A percentile compares a stretch with the other conserved stretches of the same genome.
These are phyloP conservation scores for Xylaria venustula DNA, from an alignment of 495 filamentous ascomycete genomes.

Conservation along the genomic window DNA sequence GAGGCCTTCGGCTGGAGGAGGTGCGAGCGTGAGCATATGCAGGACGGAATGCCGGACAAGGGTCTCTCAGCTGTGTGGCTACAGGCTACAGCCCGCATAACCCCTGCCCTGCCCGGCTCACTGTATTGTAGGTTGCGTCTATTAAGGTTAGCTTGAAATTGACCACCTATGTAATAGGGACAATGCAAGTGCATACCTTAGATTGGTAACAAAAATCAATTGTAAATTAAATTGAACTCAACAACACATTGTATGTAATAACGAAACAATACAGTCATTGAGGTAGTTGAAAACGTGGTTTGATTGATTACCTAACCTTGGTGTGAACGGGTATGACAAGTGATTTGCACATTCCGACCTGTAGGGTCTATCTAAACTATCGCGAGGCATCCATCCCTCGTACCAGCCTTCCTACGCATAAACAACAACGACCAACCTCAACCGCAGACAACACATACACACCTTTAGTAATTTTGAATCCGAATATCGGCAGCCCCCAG, in stretches of 20 bases:
- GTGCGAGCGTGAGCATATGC: background rate
- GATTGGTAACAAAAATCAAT: background rate
- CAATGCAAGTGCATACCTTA: too few species aligned
- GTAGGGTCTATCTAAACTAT: background rate
- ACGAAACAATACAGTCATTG: too few species aligned
- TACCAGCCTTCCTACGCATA: background rate
- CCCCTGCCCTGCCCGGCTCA: too few species aligned
- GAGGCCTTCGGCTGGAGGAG: background rate
- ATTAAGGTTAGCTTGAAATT: too few species aligned
- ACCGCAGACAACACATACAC: slow-evolving; percentile 8
- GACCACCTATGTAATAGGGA: too few species aligned
- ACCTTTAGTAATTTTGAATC: slow-evolving; percentile 24
- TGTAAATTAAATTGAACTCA: background rate
- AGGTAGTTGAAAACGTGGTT: background rate
- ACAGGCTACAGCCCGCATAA: too few species aligned
- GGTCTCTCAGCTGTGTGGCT: too few species aligned
- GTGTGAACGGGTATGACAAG: slow-evolving; percentile 3
- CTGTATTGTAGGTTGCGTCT: too few species aligned
- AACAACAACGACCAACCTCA: slow-evolving; percentile 10
- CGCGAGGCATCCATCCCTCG: background rate
- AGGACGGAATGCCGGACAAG: background rate
- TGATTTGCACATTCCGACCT: background rate
- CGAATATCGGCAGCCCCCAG: slow-evolving; percentile 22
- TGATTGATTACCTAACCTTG: background rate
- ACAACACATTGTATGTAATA: too few species aligned